These are phyloP conservation scores for Lachnellula arida DNA, from an alignment of 2,329 filamentous ascomycete genomes.

Conservation along the genomic window DNA sequence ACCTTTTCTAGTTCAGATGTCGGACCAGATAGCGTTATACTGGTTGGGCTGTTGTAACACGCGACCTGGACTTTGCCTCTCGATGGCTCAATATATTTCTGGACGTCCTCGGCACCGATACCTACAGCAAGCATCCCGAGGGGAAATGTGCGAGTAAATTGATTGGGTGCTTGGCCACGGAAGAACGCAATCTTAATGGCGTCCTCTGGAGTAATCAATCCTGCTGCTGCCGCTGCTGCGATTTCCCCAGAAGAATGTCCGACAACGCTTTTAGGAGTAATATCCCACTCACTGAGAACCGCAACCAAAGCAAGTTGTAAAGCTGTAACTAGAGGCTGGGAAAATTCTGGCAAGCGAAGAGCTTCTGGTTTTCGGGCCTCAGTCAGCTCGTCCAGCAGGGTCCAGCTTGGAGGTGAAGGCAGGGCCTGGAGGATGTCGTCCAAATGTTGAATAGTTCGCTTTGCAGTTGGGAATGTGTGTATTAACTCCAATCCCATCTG, in stretches of 20 bases:
- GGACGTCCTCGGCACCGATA: conserved; percentile 6
- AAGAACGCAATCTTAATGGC: conserved; percentile 15
- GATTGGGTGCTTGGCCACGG: conserved; percentile 4
- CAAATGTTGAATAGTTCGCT: neutral
- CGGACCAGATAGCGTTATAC: conserved; percentile 24
- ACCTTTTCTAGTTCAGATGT: conserved; percentile 2
- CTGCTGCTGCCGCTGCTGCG: conserved; percentile 40
- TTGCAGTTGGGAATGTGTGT: neutral
- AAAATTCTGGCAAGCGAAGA: conserved; percentile 4
- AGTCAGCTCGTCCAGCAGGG: neutral
- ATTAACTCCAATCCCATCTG: conserved; percentile 21
- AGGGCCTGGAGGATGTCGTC: conserved; percentile 1
- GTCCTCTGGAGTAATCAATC: conserved; percentile 23
- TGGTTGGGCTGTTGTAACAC: conserved; percentile 28
- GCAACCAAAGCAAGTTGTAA: conserved; percentile 42
- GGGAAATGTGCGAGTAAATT: neutral
- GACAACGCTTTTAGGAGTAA: conserved; percentile 36
- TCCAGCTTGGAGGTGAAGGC: conserved; percentile 2
- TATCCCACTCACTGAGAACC: conserved; percentile 39
- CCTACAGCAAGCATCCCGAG: conserved; percentile 16
- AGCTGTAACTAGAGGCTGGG: conserved; percentile 40
- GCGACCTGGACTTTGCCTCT: conserved; percentile 16
- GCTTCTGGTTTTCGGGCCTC: neutral
- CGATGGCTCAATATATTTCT: conserved; percentile 1
- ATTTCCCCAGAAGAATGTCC: conserved; percentile 47